phyloP scores from a whole-genome alignment of 148 eudicot genomes.

The Selenicereus undatus region DNA sequence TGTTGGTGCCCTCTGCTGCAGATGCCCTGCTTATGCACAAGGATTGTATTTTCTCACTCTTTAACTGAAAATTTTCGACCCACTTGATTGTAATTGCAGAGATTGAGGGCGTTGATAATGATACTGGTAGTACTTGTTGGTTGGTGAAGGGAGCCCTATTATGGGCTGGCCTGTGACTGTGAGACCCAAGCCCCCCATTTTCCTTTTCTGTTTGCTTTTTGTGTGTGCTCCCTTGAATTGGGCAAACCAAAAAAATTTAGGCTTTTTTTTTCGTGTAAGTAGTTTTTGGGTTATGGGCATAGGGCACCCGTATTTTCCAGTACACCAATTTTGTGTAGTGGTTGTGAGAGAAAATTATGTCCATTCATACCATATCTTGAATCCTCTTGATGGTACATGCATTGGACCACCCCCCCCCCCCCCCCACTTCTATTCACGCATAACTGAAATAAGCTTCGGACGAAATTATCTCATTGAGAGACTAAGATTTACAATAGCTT shows the following conservation, averaged over 20 bases:
- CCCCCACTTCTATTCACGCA: too few relatives aligned
- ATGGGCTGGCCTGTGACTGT: slow-evolving; percentile 12
- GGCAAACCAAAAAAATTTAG: neutral
- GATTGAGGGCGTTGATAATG: slow-evolving; percentile 6
- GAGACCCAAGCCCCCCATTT: slow-evolving; percentile 25
- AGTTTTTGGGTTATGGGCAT: neutral
- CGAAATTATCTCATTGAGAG: too few relatives aligned
- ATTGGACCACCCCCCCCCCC: too few relatives aligned
- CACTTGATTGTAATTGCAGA: slow-evolving; percentile 5
- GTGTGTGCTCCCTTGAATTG: neutral
- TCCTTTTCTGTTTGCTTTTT: neutral
- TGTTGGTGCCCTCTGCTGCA: slow-evolving; percentile 19
- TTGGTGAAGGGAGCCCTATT: slow-evolving; percentile 15
- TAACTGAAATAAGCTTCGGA: too few relatives aligned
- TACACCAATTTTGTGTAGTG: neutral
- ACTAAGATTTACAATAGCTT: too few relatives aligned
- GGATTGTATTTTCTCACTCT: slow-evolving; percentile 12
- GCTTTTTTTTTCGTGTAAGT: neutral
- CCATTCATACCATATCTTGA: slow-evolving; percentile 18
- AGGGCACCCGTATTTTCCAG: neutral
- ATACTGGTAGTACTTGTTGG: neutral
- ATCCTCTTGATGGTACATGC: too few relatives aligned
- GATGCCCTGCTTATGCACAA: slow-evolving; percentile 27
- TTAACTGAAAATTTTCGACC: slow-evolving; percentile 10
- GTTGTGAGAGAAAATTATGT: neutral